Evolutionary conservation across 163 green algal genomes (phyloP), one percentile per base, ranked within the genome.

Genomic region (Smithsoniella earleae): DNA sequence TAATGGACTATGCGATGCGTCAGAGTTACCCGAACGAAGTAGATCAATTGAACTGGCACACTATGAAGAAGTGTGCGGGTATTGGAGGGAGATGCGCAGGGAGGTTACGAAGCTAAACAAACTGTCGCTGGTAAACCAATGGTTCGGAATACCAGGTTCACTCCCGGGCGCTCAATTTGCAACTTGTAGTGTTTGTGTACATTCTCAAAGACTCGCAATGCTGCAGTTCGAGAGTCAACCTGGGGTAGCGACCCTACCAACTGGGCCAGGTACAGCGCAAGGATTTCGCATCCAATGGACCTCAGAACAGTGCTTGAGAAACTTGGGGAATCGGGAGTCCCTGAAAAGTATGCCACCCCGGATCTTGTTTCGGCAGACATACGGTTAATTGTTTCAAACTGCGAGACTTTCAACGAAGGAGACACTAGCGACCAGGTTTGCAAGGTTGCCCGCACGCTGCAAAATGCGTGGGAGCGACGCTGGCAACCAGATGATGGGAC

Each of bases 401-500:
- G 58, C 43, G 58, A 69, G 34, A 13, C 25, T 5, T 69, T 69
- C 58, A 69, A 69, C 43, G 58, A 69, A 38, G 58, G 58, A 34
- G 58, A 69, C 34, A n/a, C 58, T 13, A 34, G 58, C 25, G 58
- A 69, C 27, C 58, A 69, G 58, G 58, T 69, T 16, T 33, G 20
- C 58, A 69, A 69, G 43, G 58, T 69, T n/a, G 58, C 58, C 18
- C 20, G 58, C 3, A 30, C 40, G 58, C 58, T 69, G 6, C 58
- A 69, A 31, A 69, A 69, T 36, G 27, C 58, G 16, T 69, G 58
- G 58, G 58, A 69, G 58, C n/a, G 58, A n/a, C n/a, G 25, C 10
- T 69, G 58, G 58, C 58, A 69, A 31, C 58, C 58, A 45, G 58
- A 69, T 69, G 58, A 69, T 69, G 58, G 58, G 3, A 69, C 58